Conservation (phyloP, 2,329 filamentous ascomycete genomes). For the Podosphaera leucotricha region DNA sequence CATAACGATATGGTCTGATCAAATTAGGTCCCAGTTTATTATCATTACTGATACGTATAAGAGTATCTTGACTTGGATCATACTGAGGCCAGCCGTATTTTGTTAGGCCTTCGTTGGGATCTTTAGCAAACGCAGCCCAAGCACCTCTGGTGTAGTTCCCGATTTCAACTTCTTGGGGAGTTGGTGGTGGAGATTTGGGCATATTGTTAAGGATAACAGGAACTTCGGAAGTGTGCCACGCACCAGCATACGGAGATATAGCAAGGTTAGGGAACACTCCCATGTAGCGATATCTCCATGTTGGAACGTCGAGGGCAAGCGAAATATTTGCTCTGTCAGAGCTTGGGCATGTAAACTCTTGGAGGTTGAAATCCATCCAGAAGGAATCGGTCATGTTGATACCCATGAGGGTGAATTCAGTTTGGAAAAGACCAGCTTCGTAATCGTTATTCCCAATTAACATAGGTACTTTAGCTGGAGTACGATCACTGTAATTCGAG, state of each 20-base stretch:
- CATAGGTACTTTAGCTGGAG: constrained; percentile 10
- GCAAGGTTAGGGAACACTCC: constrained; percentile 17
- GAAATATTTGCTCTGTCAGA: constrained; percentile 12
- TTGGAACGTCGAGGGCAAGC: constrained; percentile 12
- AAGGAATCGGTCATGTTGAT: constrained; percentile 8
- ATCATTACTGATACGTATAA: constrained; percentile 12
- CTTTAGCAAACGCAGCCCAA: constrained; percentile 19
- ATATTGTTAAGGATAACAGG: constrained; percentile 16
- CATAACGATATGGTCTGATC: constrained; percentile 10
- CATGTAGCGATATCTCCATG: constrained; percentile 19
- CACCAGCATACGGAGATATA: constrained; percentile 14
- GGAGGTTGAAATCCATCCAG: constrained; percentile 13
- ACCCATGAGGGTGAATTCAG: constrained; percentile 7
- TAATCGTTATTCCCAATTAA: constrained; percentile 16
- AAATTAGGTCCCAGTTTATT: constrained; percentile 13
- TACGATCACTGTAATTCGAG: constrained; percentile 10
- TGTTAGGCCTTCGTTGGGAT: constrained; percentile 16
- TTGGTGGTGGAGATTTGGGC: constrained; percentile 7
- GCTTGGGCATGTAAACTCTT: constrained; percentile 17
- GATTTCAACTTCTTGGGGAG: constrained; percentile 13
- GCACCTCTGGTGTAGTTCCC: constrained; percentile 18
- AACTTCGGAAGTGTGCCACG: constrained; percentile 17
- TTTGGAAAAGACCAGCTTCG: constrained; percentile 15
- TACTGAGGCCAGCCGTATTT: constrained; percentile 15
- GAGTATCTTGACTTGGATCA: constrained; percentile 6